Base-by-base conservation (phyloP, 176 grass and related monocot species). In the Rhipidocladum racemiflorum region DNA sequence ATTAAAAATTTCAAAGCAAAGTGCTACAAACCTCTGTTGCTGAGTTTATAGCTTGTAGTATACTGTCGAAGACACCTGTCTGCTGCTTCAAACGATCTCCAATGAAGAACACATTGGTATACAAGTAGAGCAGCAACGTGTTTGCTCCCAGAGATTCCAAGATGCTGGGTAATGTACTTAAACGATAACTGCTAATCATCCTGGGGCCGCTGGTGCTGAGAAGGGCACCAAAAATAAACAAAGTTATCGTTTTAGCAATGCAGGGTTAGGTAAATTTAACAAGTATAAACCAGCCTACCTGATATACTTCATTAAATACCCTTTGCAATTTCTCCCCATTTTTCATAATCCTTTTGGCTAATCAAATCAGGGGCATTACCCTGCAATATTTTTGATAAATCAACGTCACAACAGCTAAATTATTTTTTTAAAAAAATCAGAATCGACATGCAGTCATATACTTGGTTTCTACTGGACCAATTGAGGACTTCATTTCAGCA, bases 41-140 rank as follows among this genome's bases (percentile, higher is more conserved):
- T 16, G 75, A 85, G 85, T 77, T 91, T 88, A 94, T 83, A 49
- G 79, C 76, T 81, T 91, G 88, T 54, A 94, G 81, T 66, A 94
- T 88, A 94, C 48, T 84, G 54, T 94, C 85, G 39, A 94, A 91
- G 77, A 90, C 75, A 80, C 63, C 79, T 34, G 88, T 94, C 24
- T 73, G 89, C 53, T 80, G 65, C 78, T 94, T 94, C 88, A 88
- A 94, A 94, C 38, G 85, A 94, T 88, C 68, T 94, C 83, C 85
- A 94, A 36, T 83, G 81, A 70, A 94, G 56, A 78, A 94, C 74
- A 79, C 86, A 94, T 34, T 88, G 84, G 71, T 86, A 91, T 88
- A 91, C 80, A 64, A 94, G 78, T 88, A 74, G 76, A 69, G 91
- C 88, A 82, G 86, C 62, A 72, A 94, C 83, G 36, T 85, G 88